Evolutionary conservation across 2,329 filamentous ascomycete species (phyloP).

Genomic region (Pyrenochaeta sp.): DNA sequence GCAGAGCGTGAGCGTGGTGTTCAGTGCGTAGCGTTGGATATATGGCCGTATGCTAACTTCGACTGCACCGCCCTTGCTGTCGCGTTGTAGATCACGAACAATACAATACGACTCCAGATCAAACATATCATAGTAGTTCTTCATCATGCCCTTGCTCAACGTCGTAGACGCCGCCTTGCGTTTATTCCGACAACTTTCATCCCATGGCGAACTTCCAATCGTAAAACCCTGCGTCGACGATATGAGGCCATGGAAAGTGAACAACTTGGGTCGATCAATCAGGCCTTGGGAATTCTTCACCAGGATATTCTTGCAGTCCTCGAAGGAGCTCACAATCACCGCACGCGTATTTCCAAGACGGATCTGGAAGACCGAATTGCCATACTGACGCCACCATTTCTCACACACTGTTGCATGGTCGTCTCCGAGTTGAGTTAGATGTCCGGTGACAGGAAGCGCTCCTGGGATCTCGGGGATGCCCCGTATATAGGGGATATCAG

Average conservation of each 20-base stretch:
- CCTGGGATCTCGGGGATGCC: slow-evolving; percentile 60
- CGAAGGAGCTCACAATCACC: slow-evolving; percentile 62
- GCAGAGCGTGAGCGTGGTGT: slow-evolving; percentile 62
- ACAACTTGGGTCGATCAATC: slow-evolving; percentile 60
- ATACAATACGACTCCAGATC: slow-evolving; percentile 62
- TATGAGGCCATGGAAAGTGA: slow-evolving; percentile 63
- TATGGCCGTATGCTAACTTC: slow-evolving; percentile 60
- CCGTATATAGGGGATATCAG: slow-evolving; percentile 59
- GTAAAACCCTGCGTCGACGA: slow-evolving; percentile 60
- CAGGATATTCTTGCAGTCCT: slow-evolving; percentile 60
- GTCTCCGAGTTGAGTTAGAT: slow-evolving; percentile 60
- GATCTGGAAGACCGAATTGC: slow-evolving; percentile 60
- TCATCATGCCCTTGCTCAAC: slow-evolving; percentile 55
- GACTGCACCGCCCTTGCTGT: slow-evolving; percentile 51
- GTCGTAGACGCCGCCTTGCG: slow-evolving; percentile 60
- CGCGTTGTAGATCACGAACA: slow-evolving; percentile 55
- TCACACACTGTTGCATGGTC: slow-evolving; percentile 63
- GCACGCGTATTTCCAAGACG: slow-evolving; percentile 61
- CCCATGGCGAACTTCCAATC: slow-evolving; percentile 63
- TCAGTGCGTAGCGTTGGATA: slow-evolving; percentile 62
- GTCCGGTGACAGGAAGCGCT: slow-evolving; percentile 59
- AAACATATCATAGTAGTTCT: slow-evolving; percentile 61
- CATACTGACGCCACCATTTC: slow-evolving; percentile 59
- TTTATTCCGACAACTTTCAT: slow-evolving; percentile 62
- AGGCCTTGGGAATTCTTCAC: slow-evolving; percentile 58